Conservation (phyloP, 2,329 filamentous ascomycete genomes). For the Davidsoniella virescens region DNA sequence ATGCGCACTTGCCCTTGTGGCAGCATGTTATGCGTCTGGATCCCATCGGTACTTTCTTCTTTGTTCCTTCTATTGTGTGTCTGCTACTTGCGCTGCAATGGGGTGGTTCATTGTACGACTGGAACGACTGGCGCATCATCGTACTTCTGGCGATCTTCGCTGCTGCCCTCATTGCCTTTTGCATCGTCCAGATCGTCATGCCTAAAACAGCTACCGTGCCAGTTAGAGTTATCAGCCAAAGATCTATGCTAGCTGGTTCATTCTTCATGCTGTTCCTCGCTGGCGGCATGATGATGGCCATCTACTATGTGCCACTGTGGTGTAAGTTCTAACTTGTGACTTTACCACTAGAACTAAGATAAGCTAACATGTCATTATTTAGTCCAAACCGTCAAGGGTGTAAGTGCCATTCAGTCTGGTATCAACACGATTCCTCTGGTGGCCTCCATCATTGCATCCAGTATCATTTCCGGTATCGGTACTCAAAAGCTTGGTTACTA, state of each 20-base stretch:
- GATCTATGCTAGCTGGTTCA: slow-evolving; percentile 34
- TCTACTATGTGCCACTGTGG: slow-evolving; percentile 40
- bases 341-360: neutral
- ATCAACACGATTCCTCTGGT: slow-evolving; percentile 41
- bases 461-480: slow-evolving; percentile 29
- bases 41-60: slow-evolving; percentile 41
- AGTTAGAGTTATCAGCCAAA: slow-evolving; percentile 34
- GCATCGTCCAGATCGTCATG: slow-evolving; percentile 33
- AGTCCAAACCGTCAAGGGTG: slow-evolving; percentile 40
- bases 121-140: slow-evolving; percentile 36
- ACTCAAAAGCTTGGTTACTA: slow-evolving; percentile 44
- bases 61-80: slow-evolving; percentile 42
- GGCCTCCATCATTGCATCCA: slow-evolving; percentile 36
- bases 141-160: slow-evolving; percentile 36
- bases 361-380: neutral
- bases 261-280: slow-evolving; percentile 31
- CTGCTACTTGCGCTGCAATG: slow-evolving; percentile 48
- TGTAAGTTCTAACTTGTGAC: slow-evolving; percentile 25
- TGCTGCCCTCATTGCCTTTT: slow-evolving; percentile 30
- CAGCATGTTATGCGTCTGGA: slow-evolving; percentile 37
- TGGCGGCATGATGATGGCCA: slow-evolving; percentile 35
- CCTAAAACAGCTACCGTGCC: slow-evolving; percentile 42
- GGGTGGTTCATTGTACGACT: slow-evolving; percentile 38
- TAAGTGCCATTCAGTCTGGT: slow-evolving; percentile 36
- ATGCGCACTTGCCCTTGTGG: slow-evolving; percentile 19